Conservation (phyloP, 2,329 filamentous ascomycete species). For the Pseudocercospora fuligena region DNA sequence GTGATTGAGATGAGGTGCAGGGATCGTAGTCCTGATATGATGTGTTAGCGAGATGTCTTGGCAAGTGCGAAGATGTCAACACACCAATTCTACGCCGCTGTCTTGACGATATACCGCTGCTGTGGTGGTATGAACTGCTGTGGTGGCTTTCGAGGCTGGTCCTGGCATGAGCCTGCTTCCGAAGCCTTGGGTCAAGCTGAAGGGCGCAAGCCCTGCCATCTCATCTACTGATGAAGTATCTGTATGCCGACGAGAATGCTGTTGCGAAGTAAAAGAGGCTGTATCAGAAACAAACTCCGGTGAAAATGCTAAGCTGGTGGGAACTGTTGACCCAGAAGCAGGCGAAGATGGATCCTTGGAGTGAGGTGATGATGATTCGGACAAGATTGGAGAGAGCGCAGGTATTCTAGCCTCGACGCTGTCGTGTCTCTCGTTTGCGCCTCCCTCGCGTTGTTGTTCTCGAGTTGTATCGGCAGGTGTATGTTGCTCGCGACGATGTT, state of each 20-base stretch:
- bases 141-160: slow-evolving; percentile 3
- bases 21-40: not conserved
- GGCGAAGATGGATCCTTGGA: slow-evolving; percentile 2
- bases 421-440: not conserved
- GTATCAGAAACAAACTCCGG: slow-evolving; percentile 23
- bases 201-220: slow-evolving; percentile 28
- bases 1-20: not conserved
- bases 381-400: slow-evolving; percentile 6
- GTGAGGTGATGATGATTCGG: slow-evolving; percentile 1
- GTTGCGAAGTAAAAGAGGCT: slow-evolving; percentile 21
- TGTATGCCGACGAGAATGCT: slow-evolving; percentile 16
- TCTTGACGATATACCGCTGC: not conserved
- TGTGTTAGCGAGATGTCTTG: not conserved
- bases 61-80: not conserved
- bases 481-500: not conserved
- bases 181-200: slow-evolving; percentile 20
- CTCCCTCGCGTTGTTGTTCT: slow-evolving; percentile 12
- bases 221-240: slow-evolving; percentile 5
- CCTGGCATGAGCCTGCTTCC: slow-evolving; percentile 15
- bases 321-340: slow-evolving; percentile 2
- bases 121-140: slow-evolving; percentile 1
- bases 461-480: slow-evolving; percentile 13
- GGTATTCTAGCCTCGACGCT: slow-evolving; percentile 5
- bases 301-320: slow-evolving; percentile 27
- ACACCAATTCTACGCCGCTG: not conserved